Percentiles rank a stretch among this genome's conserved stretches.
phyloP scores from a whole-genome alignment of 2,329 filamentous ascomycete genomes.

The Alternaria triticimaculans region DNA sequence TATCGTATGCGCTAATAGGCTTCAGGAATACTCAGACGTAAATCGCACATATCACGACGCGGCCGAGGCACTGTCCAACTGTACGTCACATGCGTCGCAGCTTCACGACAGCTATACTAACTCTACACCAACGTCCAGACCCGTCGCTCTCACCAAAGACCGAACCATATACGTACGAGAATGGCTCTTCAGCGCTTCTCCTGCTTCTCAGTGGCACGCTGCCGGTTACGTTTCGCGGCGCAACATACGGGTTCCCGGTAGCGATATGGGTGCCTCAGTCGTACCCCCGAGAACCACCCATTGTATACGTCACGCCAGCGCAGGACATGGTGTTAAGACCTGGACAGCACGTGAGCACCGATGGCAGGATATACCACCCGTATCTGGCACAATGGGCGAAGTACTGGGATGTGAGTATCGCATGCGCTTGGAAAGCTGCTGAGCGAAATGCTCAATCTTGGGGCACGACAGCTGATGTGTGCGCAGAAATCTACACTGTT shows the following conservation, averaged over 20 bases:
- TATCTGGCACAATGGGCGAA: slow-evolving; percentile 90
- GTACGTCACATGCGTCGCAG: slow-evolving; percentile 59
- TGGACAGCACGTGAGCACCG: slow-evolving; percentile 92
- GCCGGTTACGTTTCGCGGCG: slow-evolving; percentile 89
- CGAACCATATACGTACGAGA: slow-evolving; percentile 94
- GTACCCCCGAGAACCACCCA: slow-evolving; percentile 84
- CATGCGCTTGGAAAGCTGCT: neutral
- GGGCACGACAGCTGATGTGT: slow-evolving; percentile 12
- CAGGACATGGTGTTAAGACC: slow-evolving; percentile 88
- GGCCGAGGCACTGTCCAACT: slow-evolving; percentile 78
- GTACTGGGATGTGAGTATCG: slow-evolving; percentile 81
- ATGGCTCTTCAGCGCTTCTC: slow-evolving; percentile 84
- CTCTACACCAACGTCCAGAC: neutral
- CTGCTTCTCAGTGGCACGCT: slow-evolving; percentile 86
- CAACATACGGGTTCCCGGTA: slow-evolving; percentile 87
- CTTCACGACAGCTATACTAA: neutral
- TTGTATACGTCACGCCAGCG: slow-evolving; percentile 87
- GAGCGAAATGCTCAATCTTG: neutral
- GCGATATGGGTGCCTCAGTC: slow-evolving; percentile 91
- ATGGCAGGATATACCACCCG: slow-evolving; percentile 93
- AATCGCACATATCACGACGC: slow-evolving; percentile 93
- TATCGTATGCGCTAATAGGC: neutral
- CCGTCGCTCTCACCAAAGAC: slow-evolving; percentile 77
- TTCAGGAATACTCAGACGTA: slow-evolving; percentile 88
- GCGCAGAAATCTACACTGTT: slow-evolving; percentile 79